A percentile compares a stretch with the other conserved stretches of the same genome.
Conservation (phyloP, 2,329 filamentous ascomycete species). For the Fusarium penzigii region DNA sequence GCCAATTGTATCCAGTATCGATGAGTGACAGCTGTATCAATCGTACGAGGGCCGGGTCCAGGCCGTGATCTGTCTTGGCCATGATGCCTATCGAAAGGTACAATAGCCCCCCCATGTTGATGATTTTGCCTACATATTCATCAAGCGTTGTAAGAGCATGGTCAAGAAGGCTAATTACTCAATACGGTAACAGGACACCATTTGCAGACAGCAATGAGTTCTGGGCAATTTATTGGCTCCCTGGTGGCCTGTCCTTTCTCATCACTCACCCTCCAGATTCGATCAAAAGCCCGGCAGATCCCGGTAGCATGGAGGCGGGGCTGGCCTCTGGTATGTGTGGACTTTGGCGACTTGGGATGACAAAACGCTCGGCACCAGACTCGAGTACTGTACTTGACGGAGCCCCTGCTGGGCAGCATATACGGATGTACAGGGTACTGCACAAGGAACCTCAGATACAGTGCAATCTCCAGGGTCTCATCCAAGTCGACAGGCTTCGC, state of each 20-base stretch:
- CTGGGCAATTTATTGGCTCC: neutral
- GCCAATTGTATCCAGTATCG: conserved; percentile 1
- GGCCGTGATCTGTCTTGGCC: conserved; percentile 18
- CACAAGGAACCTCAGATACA: too few relatives aligned
- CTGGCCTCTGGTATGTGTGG: conserved; percentile 14
- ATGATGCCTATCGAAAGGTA: conserved; percentile 3
- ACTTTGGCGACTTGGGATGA: conserved; percentile 20
- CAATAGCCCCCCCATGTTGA: neutral
- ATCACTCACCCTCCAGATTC: conserved; percentile 19
- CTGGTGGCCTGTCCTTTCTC: conserved; percentile 7
- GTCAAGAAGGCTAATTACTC: conserved; percentile 8
- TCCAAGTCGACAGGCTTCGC: too few relatives aligned
- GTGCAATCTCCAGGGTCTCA: too few relatives aligned
- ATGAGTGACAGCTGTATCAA: conserved; percentile 9
- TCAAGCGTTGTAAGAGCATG: conserved; percentile 1
- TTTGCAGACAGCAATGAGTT: conserved; percentile 11
- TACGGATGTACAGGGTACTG: too few relatives aligned
- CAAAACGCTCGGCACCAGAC: conserved; percentile 2
- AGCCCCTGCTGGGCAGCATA: too few relatives aligned
- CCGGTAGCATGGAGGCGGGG: conserved; percentile 20
- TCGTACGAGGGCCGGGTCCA: conserved; percentile 26
- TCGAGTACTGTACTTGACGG: neutral
- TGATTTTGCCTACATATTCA: neutral
- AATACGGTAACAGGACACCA: conserved; percentile 10
- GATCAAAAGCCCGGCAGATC: conserved; percentile 16